Evolutionary conservation across 805 yeast species (phyloP).

Genomic region (Jamesozyma gamospora): DNA sequence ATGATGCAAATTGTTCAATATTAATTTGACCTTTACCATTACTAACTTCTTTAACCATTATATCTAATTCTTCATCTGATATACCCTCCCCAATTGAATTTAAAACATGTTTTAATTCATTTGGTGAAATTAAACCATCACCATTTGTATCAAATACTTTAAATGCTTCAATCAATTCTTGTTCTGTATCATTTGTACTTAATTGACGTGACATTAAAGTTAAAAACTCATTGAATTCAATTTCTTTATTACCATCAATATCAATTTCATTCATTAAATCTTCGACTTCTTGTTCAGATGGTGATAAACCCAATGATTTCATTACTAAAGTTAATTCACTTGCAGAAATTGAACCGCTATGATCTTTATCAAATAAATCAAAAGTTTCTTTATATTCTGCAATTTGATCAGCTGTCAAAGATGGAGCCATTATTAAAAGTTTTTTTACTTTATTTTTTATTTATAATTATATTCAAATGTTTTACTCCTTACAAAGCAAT

Average conservation of each 20-base stretch:
- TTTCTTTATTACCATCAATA: conserved; percentile 83
- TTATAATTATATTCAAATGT: neutral
- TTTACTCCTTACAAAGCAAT: too few species aligned
- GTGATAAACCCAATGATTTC: conserved; percentile 97
- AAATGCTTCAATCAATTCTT: conserved; percentile 93
- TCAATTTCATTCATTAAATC: conserved; percentile 97
- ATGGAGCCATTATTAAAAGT: neutral
- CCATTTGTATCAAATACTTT: conserved; percentile 94
- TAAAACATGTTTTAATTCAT: conserved; percentile 89
- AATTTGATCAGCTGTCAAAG: conserved; percentile 83
- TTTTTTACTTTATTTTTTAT: neutral
- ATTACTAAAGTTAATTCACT: conserved; percentile 92
- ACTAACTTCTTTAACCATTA: conserved; percentile 90
- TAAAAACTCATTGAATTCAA: conserved; percentile 71
- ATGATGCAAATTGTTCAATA: conserved; percentile 87
- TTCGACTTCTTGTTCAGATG: conserved; percentile 85
- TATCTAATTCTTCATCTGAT: conserved; percentile 91
- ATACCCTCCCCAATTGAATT: conserved; percentile 95
- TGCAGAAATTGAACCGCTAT: conserved; percentile 93
- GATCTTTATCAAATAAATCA: conserved; percentile 88
- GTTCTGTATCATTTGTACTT: conserved; percentile 93
- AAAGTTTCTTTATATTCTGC: conserved; percentile 95
- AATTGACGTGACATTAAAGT: conserved; percentile 84
- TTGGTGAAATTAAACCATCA: conserved; percentile 89
- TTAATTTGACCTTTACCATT: conserved; percentile 94